Conservation (phyloP, 2,329 filamentous ascomycete genomes). For the Venturiaceae sp. region DNA sequence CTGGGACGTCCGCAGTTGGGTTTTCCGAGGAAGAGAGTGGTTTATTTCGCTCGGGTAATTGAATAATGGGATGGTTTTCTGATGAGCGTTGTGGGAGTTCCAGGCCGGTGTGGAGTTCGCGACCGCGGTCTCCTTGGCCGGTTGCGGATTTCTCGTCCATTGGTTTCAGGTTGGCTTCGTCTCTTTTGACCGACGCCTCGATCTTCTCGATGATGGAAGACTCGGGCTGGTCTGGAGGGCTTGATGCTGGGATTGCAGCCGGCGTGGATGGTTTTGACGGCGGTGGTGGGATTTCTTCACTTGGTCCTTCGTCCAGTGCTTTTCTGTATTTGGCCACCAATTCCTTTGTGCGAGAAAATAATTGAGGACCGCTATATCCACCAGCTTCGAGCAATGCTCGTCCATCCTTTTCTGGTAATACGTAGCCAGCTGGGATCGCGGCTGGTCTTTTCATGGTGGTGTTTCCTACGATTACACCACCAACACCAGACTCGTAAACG, state of each 20-base stretch:
- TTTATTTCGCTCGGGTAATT: not conserved
- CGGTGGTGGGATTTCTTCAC: slow-evolving; percentile 7
- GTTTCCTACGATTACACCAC: slow-evolving; percentile 94
- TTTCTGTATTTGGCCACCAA: slow-evolving; percentile 71
- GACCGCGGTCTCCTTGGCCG: not conserved
- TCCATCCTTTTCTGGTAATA: slow-evolving; percentile 57
- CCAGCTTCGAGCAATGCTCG: slow-evolving; percentile 64
- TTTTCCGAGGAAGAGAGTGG: not conserved
- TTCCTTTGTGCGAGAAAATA: slow-evolving; percentile 70
- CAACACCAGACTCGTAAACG: slow-evolving; percentile 73
- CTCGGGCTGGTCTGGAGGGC: not conserved
- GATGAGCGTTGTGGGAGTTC: not conserved
- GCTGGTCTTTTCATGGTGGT: slow-evolving; percentile 78
- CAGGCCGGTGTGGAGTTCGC: not conserved
- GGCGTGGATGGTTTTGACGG: not conserved
- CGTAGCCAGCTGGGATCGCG: slow-evolving; percentile 56
- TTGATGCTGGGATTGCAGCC: not conserved
- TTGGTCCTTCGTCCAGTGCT: slow-evolving; percentile 35
- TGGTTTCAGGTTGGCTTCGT: slow-evolving; percentile 3
- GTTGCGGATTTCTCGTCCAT: slow-evolving; percentile 1
- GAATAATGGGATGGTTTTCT: not conserved
- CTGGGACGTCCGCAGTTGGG: not conserved
- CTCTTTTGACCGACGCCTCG: not conserved
- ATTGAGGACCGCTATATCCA: slow-evolving; percentile 82
- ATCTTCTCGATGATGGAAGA: not conserved